Evolutionary conservation across 768 basidiomycete species (phyloP), one percentile per base, ranked within the genome.

Genomic region (Gymnopilus dilepis): DNA sequence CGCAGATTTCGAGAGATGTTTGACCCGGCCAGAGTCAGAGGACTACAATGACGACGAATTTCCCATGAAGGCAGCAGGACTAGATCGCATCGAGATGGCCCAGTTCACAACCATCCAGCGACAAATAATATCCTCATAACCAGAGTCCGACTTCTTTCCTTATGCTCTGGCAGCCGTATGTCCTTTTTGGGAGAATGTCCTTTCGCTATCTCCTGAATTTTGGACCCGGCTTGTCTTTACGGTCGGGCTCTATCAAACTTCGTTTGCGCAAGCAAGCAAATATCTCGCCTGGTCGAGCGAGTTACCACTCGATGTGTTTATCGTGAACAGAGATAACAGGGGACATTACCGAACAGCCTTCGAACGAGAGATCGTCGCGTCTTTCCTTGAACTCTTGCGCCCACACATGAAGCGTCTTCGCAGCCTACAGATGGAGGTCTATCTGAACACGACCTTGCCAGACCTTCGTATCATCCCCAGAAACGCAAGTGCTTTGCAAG

Each of bases 21-120:
- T 37, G 15, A 37, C 2, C 8, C 34, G 34, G 2, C 34, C 34
- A 11, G 34, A 37, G 15, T 11, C 15, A 9, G 15, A 37, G 34
- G 34, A 15, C 34, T 37, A 11, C 34, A 8, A 15, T 3, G 34
- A 37, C 15, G 34, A 37, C 9, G 34, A 37, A 37, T 11, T 2
- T 8, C 11, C 34, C 15, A 11, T 37, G 11, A 15, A 37, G 2
- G 15, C 2, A 11, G 34, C 34, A 11, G 34, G 15, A 15, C 11
- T 11, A 11, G 34, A 37, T 37, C 34, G 34, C 9, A 9, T 37
- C 3, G 8, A 37, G 3, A 15, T 37, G 15, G 9, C 34, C 34
- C 11, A 3, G 34, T 37, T 37, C 34, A 37, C 34, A 8, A 15
- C 9, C 93, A 1, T 24, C 38, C 43, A 47, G 33, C 19, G 21